These are phyloP conservation scores for Adansonia digitata DNA, from an alignment of 345 rosid genomes.

Conservation along the genomic window DNA sequence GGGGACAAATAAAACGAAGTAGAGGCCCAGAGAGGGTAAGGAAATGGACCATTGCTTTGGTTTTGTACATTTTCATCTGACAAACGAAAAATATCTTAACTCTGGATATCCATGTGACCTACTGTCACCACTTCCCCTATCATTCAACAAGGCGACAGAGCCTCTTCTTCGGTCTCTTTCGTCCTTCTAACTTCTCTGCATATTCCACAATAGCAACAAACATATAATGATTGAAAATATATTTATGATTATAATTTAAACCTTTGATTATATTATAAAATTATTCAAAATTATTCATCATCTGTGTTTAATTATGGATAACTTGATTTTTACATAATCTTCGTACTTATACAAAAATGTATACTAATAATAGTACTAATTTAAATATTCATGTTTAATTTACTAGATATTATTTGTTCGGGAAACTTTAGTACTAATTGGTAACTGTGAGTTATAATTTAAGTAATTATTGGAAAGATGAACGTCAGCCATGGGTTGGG, in stretches of 20 bases:
- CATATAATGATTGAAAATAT: too few relatives aligned
- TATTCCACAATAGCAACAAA: too few relatives aligned
- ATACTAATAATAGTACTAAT: too few relatives aligned
- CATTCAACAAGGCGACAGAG: constrained; percentile 14
- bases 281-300: neutral
- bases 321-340: neutral
- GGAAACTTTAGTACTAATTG: too few relatives aligned
- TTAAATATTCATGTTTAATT: too few relatives aligned
- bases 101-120: constrained; percentile 56
- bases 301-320: neutral
- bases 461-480: too few relatives aligned
- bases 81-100: constrained; percentile 26
- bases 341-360: too few relatives aligned
- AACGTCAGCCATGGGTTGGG: too few relatives aligned
- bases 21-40: constrained; percentile 19
- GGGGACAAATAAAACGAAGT: constrained; percentile 29
- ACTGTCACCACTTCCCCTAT: constrained; percentile 34
- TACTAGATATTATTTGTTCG: too few relatives aligned
- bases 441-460: too few relatives aligned
- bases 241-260: too few relatives aligned
- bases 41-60: constrained; percentile 31
- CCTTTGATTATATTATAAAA: too few relatives aligned
- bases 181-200: neutral
- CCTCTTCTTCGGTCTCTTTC: neutral
- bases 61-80: constrained; percentile 26